Base-by-base conservation (phyloP, 1,139 yeast genomes). In the Debaryomycetaceae sp. region DNA sequence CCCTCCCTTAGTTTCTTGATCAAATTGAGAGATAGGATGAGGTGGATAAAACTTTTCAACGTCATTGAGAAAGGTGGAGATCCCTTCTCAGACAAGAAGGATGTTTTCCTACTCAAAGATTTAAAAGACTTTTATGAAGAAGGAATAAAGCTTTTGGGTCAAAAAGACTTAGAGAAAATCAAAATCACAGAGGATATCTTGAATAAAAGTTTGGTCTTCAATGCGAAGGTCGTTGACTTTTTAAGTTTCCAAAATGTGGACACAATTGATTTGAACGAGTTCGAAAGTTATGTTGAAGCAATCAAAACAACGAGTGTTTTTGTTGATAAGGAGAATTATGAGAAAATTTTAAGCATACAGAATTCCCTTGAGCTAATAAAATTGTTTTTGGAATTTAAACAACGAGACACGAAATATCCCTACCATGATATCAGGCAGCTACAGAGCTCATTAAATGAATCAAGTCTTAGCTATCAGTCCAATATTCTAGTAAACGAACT, bases 1-100 rank as follows among this genome's bases (percentile, higher is more conserved):
- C 77, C 81, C 2, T 76, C 84, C 1, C 65, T 81, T 34, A 63
- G 61, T 11, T 68, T 76, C 41, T 58, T 86, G 38, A 75, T 71
- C 13, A 66, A 80, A 45, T 61, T 83, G 20, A 65, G 80, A 38
- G 72, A 71, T 40, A 68, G 81, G 43, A 53, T 75, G 40, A 62
- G 60, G 37, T 84, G 91, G 90, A 46, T 72, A 5, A 62, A 67
- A 6, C 59, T 58, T 6, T 75, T 60, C 40, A 58, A 63, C 5
- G 52, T 64, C 24, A 67, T 74, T 22, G 59, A 63, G 14, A 57
- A 59, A 14, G 79, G 79, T 2, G 72, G 68, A 5, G 77, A 73
- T 49, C 79, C 78, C 0, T 69, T 60, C 42, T 59, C 61, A 14
- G 72, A 65, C 37, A 67, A 62, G 45, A 68, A 68, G 42, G 68